Evolutionary conservation across 176 grass and related monocot genomes (phyloP).

Genomic region (Tuctoria greenei): DNA sequence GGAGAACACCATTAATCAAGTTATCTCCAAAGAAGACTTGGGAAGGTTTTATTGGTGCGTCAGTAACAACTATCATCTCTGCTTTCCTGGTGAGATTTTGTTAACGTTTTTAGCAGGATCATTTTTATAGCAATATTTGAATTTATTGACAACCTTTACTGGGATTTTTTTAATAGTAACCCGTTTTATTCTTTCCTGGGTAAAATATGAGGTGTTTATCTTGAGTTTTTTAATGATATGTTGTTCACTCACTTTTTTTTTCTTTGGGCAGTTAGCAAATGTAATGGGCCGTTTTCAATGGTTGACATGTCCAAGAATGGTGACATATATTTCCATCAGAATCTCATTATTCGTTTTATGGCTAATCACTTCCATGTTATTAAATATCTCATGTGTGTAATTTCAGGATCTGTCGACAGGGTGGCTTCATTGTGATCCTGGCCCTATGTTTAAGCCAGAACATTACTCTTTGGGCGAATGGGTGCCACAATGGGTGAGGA

Average conservation of each 20-base stretch:
- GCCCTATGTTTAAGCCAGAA: constrained; percentile 85
- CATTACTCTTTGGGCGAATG: constrained; percentile 53
- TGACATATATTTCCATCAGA: constrained; percentile 36
- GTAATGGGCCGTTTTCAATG: constrained; percentile 83
- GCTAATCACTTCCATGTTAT: constrained; percentile 19
- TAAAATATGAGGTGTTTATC: neutral
- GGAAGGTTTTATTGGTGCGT: constrained; percentile 99
- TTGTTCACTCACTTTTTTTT: neutral
- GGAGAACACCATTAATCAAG: constrained; percentile 96
- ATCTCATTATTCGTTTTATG: constrained; percentile 22
- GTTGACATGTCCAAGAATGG: constrained; percentile 93
- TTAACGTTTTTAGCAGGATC: neutral
- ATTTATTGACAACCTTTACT: neutral
- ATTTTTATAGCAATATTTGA: neutral
- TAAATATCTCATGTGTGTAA: constrained; percentile 31
- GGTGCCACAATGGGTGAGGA: constrained; percentile 72
- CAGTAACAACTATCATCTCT: constrained; percentile 87
- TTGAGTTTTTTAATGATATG: constrained; percentile 19
- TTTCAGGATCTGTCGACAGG: constrained; percentile 86
- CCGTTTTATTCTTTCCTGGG: neutral
- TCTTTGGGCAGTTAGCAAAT: constrained; percentile 75
- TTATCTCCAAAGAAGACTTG: constrained; percentile 99
- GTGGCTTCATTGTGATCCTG: constrained; percentile 94
- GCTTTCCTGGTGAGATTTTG: constrained; percentile 80
- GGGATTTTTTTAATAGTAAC: neutral